Conservation (phyloP, 805 yeast species). For the Starmera amethionina region DNA sequence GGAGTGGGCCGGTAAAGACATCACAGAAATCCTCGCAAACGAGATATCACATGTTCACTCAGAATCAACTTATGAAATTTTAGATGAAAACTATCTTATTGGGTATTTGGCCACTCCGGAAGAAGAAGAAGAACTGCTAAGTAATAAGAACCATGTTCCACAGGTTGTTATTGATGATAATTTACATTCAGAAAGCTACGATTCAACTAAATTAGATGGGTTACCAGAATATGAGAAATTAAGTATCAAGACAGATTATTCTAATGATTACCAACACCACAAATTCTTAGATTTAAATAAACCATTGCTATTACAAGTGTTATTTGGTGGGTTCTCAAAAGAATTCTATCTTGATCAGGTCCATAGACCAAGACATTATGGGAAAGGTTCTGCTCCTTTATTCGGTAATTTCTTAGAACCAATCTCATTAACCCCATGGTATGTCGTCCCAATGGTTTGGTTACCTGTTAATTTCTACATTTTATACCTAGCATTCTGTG, state of each 20-base stretch:
- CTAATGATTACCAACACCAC: constrained; percentile 63
- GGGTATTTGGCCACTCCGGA: constrained; percentile 77
- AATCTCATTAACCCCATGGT: constrained; percentile 87
- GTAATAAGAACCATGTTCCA: constrained; percentile 42
- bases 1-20: constrained; percentile 78
- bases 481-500: constrained; percentile 47
- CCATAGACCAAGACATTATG: constrained; percentile 96
- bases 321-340: constrained; percentile 65
- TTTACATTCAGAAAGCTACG: constrained; percentile 26
- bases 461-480: constrained; percentile 66
- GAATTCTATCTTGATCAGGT: constrained; percentile 93
- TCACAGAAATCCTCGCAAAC: constrained; percentile 75
- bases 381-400: constrained; percentile 91
- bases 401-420: constrained; percentile 96
- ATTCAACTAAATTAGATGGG: constrained; percentile 47
- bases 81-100: constrained; percentile 69
- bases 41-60: constrained; percentile 66
- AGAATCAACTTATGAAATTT: constrained; percentile 76
- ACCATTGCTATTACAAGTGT: constrained; percentile 76
- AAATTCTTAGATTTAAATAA: constrained; percentile 77
- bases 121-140: constrained; percentile 64
- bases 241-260: constrained; percentile 69
- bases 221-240: constrained; percentile 68
- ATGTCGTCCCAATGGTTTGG: constrained; percentile 83
- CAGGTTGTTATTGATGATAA: constrained; percentile 48